Conservation (phyloP, 164 flowering plant genomes). For the Vitis cinerea region DNA sequence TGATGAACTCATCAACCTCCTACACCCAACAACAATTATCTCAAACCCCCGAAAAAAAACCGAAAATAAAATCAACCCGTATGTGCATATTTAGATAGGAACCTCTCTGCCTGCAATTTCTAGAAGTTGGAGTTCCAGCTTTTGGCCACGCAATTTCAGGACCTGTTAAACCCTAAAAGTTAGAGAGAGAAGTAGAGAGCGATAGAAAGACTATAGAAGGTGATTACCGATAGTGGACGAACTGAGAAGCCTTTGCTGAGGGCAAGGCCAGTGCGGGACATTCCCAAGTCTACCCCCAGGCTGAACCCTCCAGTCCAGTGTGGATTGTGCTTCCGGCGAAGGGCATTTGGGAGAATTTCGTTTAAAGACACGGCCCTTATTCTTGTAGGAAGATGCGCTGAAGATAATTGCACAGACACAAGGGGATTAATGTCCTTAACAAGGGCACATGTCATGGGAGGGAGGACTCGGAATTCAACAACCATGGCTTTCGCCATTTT, state of each 20-base stretch:
- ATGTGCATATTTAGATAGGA: no score
- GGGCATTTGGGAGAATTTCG: slow-evolving; percentile 73
- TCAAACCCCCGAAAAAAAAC: background rate
- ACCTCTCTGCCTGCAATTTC: slow-evolving; percentile 51
- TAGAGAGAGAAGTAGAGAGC: background rate
- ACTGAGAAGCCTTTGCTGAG: slow-evolving; percentile 79
- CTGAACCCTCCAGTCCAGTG: slow-evolving; percentile 79
- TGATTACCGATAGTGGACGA: slow-evolving; percentile 74
- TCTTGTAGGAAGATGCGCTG: background rate
- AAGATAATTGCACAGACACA: no score
- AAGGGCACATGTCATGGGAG: no score
- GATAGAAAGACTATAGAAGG: background rate
- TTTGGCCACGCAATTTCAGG: slow-evolving; percentile 67
- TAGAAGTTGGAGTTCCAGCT: slow-evolving; percentile 72
- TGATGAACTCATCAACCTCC: slow-evolving; percentile 89
- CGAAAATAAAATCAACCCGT: background rate
- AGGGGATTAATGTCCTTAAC: no score
- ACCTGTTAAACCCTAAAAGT: slow-evolving; percentile 43
- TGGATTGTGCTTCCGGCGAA: slow-evolving; percentile 51
- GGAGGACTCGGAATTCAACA: no score
- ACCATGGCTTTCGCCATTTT: no score
- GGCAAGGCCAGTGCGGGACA: slow-evolving; percentile 85
- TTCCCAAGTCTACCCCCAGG: slow-evolving; percentile 80
- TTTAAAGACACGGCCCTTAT: slow-evolving; percentile 11
- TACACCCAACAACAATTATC: slow-evolving; percentile 15